These are phyloP conservation scores for Camellia oleifera DNA, from an alignment of 179 eudicot genomes.

Conservation along the genomic window DNA sequence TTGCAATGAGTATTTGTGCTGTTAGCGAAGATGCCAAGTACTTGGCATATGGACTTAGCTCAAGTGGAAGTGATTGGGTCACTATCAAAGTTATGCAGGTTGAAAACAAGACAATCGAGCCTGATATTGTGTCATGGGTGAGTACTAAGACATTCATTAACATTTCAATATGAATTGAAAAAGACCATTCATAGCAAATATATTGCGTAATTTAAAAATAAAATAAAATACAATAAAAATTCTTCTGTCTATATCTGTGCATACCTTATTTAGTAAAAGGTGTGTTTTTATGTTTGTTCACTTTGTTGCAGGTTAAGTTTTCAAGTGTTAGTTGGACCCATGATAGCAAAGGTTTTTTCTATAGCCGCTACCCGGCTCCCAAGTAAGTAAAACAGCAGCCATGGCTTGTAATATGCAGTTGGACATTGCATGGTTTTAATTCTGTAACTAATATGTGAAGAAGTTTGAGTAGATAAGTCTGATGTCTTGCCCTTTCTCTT, in stretches of 20 bases:
- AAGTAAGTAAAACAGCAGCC: conserved; percentile 43
- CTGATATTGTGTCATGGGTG: conserved; percentile 82
- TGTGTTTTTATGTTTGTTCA: neutral
- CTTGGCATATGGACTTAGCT: conserved; percentile 74
- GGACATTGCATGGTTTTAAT: neutral
- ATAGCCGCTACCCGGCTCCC: conserved; percentile 80
- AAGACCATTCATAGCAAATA: neutral
- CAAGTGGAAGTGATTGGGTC: conserved; percentile 92
- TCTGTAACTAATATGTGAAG: neutral
- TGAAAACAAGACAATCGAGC: conserved; percentile 40
- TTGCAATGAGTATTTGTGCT: conserved; percentile 47
- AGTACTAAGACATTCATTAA: conserved; percentile 16
- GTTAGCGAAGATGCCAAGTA: conserved; percentile 86
- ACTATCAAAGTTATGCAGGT: conserved; percentile 68
- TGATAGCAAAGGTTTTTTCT: conserved; percentile 87
- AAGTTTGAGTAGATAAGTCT: neutral
- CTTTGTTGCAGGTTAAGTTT: conserved; percentile 71
- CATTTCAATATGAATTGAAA: neutral
- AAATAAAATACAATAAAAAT: too few relatives aligned
- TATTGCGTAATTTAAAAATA: too few relatives aligned
- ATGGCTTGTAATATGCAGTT: neutral
- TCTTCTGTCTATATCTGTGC: neutral
- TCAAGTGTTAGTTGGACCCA: conserved; percentile 78
- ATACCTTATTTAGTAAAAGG: neutral
- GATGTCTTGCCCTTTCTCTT: neutral